Base-by-base conservation (phyloP, 371 early-diverging fungal genomes). In the Apophysomyces ossiformis region DNA sequence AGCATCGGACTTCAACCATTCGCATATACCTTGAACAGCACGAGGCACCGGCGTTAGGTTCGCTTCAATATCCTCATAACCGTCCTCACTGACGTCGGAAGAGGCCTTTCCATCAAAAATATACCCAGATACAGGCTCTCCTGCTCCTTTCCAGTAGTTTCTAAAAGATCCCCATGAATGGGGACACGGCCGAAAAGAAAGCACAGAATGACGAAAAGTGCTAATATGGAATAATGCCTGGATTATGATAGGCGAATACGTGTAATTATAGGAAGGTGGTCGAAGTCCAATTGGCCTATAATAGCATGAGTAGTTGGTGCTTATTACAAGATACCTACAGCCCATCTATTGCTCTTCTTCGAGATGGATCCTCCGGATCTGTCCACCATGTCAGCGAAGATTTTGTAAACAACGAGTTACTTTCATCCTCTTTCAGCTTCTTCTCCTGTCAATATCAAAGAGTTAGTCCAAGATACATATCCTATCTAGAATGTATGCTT, bases 111-210 rank as follows among this genome's bases (percentile, higher is more conserved):
- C 50, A 46, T 50, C 35, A 46, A 61, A 43, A 18, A 58, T 64
- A 26, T 70, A 74, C 4, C 58, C 66, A 13, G 74, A 71, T 6
- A 80, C 66, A 12, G 68, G 47, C 4, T 76, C 77, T 9, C 84
- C 81, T 58, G 63, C 57, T 18, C 84, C 84, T 38, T 70, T 67
- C 81, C 81, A 81, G 61, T 79, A 83, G 21, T 74, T 64, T 13
- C 26, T 15, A 9, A 74, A 58, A 0, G 61, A 57, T 15, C 79
- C 81, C 79, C 79, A 83, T 6, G 36, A 18, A n/a, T 69, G 45
- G 0, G 76, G 69, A 21, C 41, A 44, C n/a, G 84, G 81, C 45
- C 71, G 72, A 58, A 71, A 75, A 2, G 73, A 58, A 5, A 81
- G 39, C 1, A 83, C 66, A 3, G 73, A 68, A 5, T 72, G n/a